Evolutionary conservation across 139 green algal genomes (phyloP).

Genomic region (Chlamydomonas sp.): DNA sequence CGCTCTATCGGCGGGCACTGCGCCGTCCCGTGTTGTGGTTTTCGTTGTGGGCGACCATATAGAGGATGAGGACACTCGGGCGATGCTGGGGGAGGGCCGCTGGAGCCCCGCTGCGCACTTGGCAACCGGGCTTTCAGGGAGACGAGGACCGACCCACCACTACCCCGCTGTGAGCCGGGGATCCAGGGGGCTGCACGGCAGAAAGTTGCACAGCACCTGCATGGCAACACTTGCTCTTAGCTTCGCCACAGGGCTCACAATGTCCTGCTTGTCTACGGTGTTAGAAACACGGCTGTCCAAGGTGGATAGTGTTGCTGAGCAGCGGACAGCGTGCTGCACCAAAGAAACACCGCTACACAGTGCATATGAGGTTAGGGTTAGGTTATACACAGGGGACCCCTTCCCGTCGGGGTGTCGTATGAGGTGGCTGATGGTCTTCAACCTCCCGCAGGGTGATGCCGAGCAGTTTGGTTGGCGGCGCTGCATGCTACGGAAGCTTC

Average conservation of each 20-base stretch:
- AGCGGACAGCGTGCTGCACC: no score
- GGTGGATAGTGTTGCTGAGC: no score
- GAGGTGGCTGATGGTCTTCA: background rate
- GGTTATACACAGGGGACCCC: no score
- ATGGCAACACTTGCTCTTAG: background rate
- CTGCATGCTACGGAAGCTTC: conserved; percentile 23
- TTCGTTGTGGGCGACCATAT: conserved; percentile 42
- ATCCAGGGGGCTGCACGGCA: background rate
- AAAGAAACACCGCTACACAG: no score
- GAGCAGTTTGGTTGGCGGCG: background rate
- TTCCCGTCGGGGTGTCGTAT: no score
- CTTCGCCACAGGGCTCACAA: background rate
- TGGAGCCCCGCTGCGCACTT: background rate
- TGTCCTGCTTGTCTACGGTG: background rate
- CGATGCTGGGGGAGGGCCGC: background rate
- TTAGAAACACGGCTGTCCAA: no score
- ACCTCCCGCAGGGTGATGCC: conserved; percentile 13
- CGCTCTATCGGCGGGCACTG: background rate
- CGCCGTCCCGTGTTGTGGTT: background rate
- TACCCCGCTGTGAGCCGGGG: background rate
- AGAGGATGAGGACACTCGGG: background rate
- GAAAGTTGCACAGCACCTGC: background rate
- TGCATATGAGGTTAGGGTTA: no score
- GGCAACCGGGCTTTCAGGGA: background rate
- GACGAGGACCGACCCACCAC: background rate